Percentiles rank a stretch among this genome's conserved stretches.
Conservation (phyloP, 2,329 filamentous ascomycete species). For the Claviceps africana region DNA sequence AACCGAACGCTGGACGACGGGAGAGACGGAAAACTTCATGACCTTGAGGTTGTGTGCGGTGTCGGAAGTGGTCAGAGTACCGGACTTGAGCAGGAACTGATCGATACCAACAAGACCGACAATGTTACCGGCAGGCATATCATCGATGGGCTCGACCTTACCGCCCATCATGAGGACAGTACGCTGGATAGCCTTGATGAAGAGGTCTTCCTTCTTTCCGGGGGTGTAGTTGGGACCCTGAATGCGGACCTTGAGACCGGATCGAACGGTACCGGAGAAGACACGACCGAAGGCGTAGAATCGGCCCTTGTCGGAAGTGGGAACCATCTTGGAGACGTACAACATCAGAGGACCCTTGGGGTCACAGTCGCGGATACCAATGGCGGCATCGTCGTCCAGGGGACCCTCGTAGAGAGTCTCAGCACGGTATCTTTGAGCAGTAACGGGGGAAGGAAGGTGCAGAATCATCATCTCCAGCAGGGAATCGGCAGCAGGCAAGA, state of each 20-base stretch:
- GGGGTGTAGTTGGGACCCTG: slow-evolving; percentile 98
- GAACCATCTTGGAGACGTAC: slow-evolving; percentile 99
- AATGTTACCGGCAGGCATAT: slow-evolving; percentile 99
- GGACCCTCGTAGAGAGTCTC: slow-evolving; percentile 99
- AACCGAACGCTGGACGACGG: slow-evolving; percentile 95
- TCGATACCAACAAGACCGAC: slow-evolving; percentile 98
- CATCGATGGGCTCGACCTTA: slow-evolving; percentile 96
- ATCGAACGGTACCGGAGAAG: slow-evolving; percentile 95
- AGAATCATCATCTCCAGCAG: slow-evolving; percentile 99
- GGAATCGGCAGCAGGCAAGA: slow-evolving; percentile 94
- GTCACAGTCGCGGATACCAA: slow-evolving; percentile 97
- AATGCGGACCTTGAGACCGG: slow-evolving; percentile 98
- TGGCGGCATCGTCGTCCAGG: slow-evolving; percentile 76
- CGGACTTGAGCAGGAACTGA: slow-evolving; percentile 99
- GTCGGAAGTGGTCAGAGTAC: slow-evolving; percentile 94
- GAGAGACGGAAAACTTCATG: slow-evolving; percentile 99
- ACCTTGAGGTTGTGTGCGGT: slow-evolving; percentile 99
- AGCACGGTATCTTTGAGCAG: slow-evolving; percentile 92
- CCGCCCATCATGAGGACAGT: slow-evolving; percentile 99
- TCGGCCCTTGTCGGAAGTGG: slow-evolving; percentile 97
- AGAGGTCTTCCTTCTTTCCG: slow-evolving; percentile 97
- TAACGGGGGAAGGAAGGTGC: slow-evolving; percentile 90
- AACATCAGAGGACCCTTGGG: slow-evolving; percentile 97
- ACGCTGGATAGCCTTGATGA: slow-evolving; percentile 99
- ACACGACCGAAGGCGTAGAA: slow-evolving; percentile 99